phyloP scores from a whole-genome alignment of 1,284 basidiomycete species.

The Pisolithus thermaeus region DNA sequence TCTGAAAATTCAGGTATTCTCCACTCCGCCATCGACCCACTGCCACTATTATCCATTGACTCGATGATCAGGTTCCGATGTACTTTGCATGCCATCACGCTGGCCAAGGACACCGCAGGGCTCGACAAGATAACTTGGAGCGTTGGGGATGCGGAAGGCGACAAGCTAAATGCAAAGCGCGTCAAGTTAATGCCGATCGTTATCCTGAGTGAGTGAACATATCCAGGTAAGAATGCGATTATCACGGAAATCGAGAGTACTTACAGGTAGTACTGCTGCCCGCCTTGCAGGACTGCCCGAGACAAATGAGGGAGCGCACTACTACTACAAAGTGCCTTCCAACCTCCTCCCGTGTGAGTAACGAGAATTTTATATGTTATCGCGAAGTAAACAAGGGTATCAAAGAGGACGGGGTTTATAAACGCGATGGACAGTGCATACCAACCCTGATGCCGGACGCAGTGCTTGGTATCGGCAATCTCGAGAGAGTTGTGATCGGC shows the following conservation, averaged over 20 bases:
- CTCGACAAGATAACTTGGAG: slow-evolving; percentile 11
- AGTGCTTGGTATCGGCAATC: slow-evolving; percentile 21
- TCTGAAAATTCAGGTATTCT: no score
- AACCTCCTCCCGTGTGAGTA: slow-evolving; percentile 3
- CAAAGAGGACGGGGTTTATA: slow-evolving; percentile 19
- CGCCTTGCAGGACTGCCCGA: slow-evolving; percentile 21
- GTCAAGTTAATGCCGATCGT: slow-evolving; percentile 19
- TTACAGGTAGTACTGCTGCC: slow-evolving; percentile 29
- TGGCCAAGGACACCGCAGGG: slow-evolving; percentile 25
- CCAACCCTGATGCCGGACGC: slow-evolving; percentile 10
- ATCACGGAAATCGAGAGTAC: background rate
- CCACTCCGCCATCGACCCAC: no score
- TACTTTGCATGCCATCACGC: slow-evolving; percentile 29
- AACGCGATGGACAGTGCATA: slow-evolving; percentile 17
- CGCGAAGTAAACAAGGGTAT: slow-evolving; percentile 24
- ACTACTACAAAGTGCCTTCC: slow-evolving; percentile 1
- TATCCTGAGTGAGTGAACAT: slow-evolving; percentile 11
- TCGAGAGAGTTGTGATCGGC: slow-evolving; percentile 14
- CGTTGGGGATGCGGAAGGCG: slow-evolving; percentile 9
- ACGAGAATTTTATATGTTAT: slow-evolving; percentile 21
- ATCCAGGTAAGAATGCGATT: background rate
- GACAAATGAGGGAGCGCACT: slow-evolving; percentile 23
- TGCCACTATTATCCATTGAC: background rate
- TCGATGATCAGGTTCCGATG: slow-evolving; percentile 30
- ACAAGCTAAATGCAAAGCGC: slow-evolving; percentile 1